Evolutionary conservation across 1,139 yeast genomes (phyloP).

Genomic region (Protomyces inundatus): DNA sequence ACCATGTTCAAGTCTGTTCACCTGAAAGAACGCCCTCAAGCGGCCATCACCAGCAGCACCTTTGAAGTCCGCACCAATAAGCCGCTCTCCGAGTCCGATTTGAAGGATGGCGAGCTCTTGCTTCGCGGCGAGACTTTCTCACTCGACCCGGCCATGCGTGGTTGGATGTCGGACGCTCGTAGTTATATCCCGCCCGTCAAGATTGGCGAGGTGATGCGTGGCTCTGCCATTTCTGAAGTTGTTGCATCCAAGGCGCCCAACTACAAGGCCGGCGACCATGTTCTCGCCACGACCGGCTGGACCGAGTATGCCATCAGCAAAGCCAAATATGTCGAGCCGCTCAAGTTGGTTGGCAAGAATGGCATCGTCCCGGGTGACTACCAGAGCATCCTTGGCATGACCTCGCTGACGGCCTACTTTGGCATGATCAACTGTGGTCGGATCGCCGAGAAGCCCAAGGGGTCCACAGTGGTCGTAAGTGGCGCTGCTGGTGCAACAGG

Average conservation of each 20-base stretch:
- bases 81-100: conserved; percentile 21
- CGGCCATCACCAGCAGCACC: conserved; percentile 26
- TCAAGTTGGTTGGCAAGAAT: conserved; percentile 26
- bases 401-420: conserved; percentile 60
- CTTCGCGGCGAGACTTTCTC: conserved; percentile 51
- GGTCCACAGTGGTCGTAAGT: conserved; percentile 47
- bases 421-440: conserved; percentile 44
- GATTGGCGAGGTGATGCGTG: conserved; percentile 48
- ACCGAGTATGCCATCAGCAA: conserved; percentile 42
- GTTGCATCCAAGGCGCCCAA: conserved; percentile 44
- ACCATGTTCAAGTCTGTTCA: conserved; percentile 20
- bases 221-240: conserved; percentile 51
- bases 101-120: conserved; percentile 47
- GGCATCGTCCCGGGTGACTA: conserved; percentile 34
- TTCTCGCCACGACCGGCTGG: conserved; percentile 44
- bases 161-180: conserved; percentile 51
- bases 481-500: conserved; percentile 75
- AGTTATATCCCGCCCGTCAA: conserved; percentile 49
- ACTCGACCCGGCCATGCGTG: conserved; percentile 63
- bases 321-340: conserved; percentile 29
- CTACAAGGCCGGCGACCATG: conserved; percentile 46
- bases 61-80: conserved; percentile 29
- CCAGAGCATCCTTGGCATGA: conserved; percentile 51
- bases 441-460: conserved; percentile 28
- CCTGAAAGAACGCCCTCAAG: conserved; percentile 25